These are phyloP conservation scores for Trichoderma hamatum DNA, from an alignment of 2,329 filamentous ascomycete species.

Conservation along the genomic window DNA sequence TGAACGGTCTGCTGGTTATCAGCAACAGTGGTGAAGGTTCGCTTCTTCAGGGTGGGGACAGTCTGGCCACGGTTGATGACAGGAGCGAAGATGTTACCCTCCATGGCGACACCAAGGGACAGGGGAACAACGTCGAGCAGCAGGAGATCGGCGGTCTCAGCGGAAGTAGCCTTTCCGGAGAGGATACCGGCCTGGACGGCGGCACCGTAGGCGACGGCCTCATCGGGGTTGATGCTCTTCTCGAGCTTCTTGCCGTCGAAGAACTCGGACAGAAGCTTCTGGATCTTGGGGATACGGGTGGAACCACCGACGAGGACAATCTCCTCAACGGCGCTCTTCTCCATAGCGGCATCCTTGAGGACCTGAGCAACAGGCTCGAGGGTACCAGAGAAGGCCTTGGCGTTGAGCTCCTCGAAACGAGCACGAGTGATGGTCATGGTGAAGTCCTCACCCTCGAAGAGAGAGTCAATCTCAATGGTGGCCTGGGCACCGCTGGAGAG, in stretches of 20 bases:
- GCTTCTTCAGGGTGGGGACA: constrained; percentile 80
- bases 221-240: constrained; percentile 99
- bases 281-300: constrained; percentile 97
- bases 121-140: constrained; percentile 96
- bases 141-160: constrained; percentile 91
- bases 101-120: constrained; percentile 98
- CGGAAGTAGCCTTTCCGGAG: constrained; percentile 94
- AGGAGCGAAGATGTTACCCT: constrained; percentile 97
- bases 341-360: constrained; percentile 84
- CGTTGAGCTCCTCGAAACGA: constrained; percentile 98
- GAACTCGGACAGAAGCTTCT: constrained; percentile 98
- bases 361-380: constrained; percentile 96
- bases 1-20: constrained; percentile 69
- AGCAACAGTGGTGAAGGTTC: constrained; percentile 83
- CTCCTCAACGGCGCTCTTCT: constrained; percentile 93
- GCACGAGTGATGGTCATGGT: constrained; percentile 97
- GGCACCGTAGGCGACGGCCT: constrained; percentile 98
- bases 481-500: constrained; percentile 97
- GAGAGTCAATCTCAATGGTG: constrained; percentile 97
- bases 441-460: constrained; percentile 98
- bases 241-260: constrained; percentile 99
- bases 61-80: constrained; percentile 82
- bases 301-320: constrained; percentile 99
- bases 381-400: constrained; percentile 91
- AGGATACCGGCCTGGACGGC: constrained; percentile 99